Evolutionary conservation across 495 filamentous ascomycete species (phyloP), one percentile per base, ranked within the genome.

Genomic region (Margaritispora aquatica): DNA sequence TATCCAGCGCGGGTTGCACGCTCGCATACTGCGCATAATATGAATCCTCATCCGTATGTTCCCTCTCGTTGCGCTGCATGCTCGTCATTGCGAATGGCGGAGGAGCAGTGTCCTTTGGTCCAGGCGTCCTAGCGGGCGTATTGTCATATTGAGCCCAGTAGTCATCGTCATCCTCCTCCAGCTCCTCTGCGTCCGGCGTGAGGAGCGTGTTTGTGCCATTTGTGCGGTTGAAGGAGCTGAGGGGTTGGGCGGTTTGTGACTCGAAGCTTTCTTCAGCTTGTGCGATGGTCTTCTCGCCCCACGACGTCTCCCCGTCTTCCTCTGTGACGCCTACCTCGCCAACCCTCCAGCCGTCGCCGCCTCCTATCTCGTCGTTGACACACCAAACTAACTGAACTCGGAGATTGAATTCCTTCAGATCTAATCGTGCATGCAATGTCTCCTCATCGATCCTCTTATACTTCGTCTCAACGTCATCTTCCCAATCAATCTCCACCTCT

Each of bases 101-200:
- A 54, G 36, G 57, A 53, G 85, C 81, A 1, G 83, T 82, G 29
- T 70, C 74, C 56, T 88, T 85, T 0, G 74, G 71, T 0, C 84
- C 83, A 5, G 93, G 93, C 20, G 91, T 93, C 31, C 83, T 78
- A 8, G 82, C 83, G 1, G 89, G 89, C 11, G 90, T 94, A 9
- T 85, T 82, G 75, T 97, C 94, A 69, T 98, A 98, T 61, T 86
- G 86, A 26, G 86, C 90, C 94, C 94, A 98, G 71, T 97, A 98
- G 64, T 85, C 88, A 61, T 92, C 92, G 59, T 96, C 92, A 26
- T 95, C 90, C 19, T 89, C 87, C 0, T 88, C 86, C 0, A 80
- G 79, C 1, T 75, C 69, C 11, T 77, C 71, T 0, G 66, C 38
- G 24, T 58, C 52, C 57, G 13, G 56, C 57, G 13, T 68, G 58